Conservation (phyloP, 441 rosid species). For the Populus tomentosa region DNA sequence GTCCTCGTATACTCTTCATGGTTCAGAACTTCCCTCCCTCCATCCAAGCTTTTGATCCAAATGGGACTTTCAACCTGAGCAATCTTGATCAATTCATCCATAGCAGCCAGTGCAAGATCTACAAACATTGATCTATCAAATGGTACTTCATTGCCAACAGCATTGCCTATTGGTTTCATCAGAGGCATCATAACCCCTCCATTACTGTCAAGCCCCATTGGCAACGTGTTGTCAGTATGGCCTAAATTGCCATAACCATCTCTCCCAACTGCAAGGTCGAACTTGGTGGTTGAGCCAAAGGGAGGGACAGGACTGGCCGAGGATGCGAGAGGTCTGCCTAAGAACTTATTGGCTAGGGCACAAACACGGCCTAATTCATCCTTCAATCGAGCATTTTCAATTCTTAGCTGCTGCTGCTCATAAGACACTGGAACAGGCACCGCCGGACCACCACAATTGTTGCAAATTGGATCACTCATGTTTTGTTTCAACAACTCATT, state of each 20-base stretch:
- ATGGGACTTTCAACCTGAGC: slow-evolving; percentile 54
- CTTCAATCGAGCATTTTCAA: slow-evolving; percentile 75
- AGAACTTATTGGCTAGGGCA: slow-evolving; percentile 65
- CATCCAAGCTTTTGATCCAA: slow-evolving; percentile 53
- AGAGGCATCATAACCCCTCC: slow-evolving; percentile 26
- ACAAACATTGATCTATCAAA: slow-evolving; percentile 44
- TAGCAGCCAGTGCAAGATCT: slow-evolving; percentile 64
- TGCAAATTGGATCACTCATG: slow-evolving; percentile 64
- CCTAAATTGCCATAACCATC: slow-evolving; percentile 35
- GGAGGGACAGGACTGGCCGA: slow-evolving; percentile 30
- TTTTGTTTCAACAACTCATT: slow-evolving; percentile 61
- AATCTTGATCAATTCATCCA: slow-evolving; percentile 72
- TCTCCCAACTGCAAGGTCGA: slow-evolving; percentile 54
- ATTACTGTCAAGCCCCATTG: slow-evolving; percentile 34
- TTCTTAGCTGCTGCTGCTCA: slow-evolving; percentile 70
- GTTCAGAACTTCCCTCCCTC: slow-evolving; percentile 49
- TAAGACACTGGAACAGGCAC: slow-evolving; percentile 50
- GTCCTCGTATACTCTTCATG: slow-evolving; percentile 58
- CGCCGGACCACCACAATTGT: slow-evolving; percentile 70
- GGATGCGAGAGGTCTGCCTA: slow-evolving; percentile 57
- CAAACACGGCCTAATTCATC: slow-evolving; percentile 71
- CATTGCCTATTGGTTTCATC: slow-evolving; percentile 14
- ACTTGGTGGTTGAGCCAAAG: slow-evolving; percentile 43
- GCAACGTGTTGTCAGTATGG: slow-evolving; percentile 28
- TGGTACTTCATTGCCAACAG: slow-evolving; percentile 29